Evolutionary conservation across 108 stramenopile species (phyloP).

Genomic region (Bacterosira constricta): DNA sequence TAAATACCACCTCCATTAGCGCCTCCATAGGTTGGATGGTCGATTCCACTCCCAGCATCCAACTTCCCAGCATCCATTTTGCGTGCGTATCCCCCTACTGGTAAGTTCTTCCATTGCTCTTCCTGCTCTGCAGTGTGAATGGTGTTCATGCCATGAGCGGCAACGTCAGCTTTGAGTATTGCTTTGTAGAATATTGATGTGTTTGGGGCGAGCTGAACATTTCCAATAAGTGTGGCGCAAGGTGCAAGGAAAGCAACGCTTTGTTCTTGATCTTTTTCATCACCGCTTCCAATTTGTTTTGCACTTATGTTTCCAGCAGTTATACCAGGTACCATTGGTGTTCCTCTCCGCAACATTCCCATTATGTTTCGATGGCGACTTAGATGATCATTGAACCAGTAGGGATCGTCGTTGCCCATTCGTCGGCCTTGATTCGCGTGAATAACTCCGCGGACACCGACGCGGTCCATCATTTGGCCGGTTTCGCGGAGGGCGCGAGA

Average conservation of each 20-base stretch:
- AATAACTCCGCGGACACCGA: constrained; percentile 60
- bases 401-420: constrained; percentile 70
- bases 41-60: constrained; percentile 35
- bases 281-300: constrained; percentile 1
- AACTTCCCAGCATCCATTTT: constrained; percentile 31
- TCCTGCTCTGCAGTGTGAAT: constrained; percentile 36
- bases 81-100: constrained; percentile 33
- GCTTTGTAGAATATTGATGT: constrained; percentile 86
- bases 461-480: constrained; percentile 83
- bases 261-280: background rate
- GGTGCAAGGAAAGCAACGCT: constrained; percentile 84
- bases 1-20: constrained; percentile 79
- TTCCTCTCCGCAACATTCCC: constrained; percentile 69
- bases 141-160: constrained; percentile 55
- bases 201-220: constrained; percentile 68
- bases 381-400: constrained; percentile 74
- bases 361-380: constrained; percentile 77
- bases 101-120: constrained; percentile 26
- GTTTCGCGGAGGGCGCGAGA: constrained; percentile 86
- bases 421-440: constrained; percentile 63
- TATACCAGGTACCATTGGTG: constrained; percentile 62
- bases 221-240: constrained; percentile 84
- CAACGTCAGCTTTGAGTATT: constrained; percentile 75
- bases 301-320: constrained; percentile 6
- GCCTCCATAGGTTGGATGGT: constrained; percentile 47